A percentile compares a stretch with the other conserved stretches of the same genome.
Conservation (phyloP, 371 early-diverging fungal species). For the Mucor piriformis region DNA sequence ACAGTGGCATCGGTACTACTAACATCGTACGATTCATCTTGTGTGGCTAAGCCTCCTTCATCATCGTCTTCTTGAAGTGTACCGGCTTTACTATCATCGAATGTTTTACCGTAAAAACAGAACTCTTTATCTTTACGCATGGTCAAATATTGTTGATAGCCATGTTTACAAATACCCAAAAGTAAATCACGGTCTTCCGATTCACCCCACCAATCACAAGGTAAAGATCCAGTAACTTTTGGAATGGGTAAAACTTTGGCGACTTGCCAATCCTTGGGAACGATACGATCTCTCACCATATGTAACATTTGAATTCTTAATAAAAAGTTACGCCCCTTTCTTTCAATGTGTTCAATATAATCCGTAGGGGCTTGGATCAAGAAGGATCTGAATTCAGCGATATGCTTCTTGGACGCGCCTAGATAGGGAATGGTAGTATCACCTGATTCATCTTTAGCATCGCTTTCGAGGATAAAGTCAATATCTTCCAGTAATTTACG, state of each 20-base stretch:
- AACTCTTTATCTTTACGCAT: slow-evolving; percentile 75
- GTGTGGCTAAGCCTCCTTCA: neutral
- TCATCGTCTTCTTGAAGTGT: slow-evolving; percentile 26
- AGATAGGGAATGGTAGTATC: slow-evolving; percentile 61
- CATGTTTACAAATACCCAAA: slow-evolving; percentile 80
- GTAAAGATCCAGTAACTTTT: slow-evolving; percentile 53
- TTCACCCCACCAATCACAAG: slow-evolving; percentile 82
- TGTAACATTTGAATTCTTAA: slow-evolving; percentile 78
- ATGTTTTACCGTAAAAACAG: slow-evolving; percentile 63
- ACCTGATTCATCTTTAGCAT: slow-evolving; percentile 38
- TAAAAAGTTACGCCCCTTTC: slow-evolving; percentile 74
- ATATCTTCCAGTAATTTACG: slow-evolving; percentile 48
- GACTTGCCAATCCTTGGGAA: slow-evolving; percentile 53
- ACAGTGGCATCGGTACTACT: slow-evolving; percentile 25
- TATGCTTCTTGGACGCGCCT: slow-evolving; percentile 64
- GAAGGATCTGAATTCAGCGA: slow-evolving; percentile 68
- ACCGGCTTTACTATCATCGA: slow-evolving; percentile 51
- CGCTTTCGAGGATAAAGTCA: slow-evolving; percentile 36
- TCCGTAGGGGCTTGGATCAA: slow-evolving; percentile 71
- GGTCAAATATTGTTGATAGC: slow-evolving; percentile 73
- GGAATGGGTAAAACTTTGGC: slow-evolving; percentile 56
- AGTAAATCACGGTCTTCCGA: slow-evolving; percentile 83
- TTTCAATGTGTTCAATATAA: slow-evolving; percentile 73
- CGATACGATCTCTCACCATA: slow-evolving; percentile 69
- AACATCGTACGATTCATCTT: slow-evolving; percentile 1